phyloP scores from a whole-genome alignment of 768 basidiomycete genomes.

The Boletus barrowsii region DNA sequence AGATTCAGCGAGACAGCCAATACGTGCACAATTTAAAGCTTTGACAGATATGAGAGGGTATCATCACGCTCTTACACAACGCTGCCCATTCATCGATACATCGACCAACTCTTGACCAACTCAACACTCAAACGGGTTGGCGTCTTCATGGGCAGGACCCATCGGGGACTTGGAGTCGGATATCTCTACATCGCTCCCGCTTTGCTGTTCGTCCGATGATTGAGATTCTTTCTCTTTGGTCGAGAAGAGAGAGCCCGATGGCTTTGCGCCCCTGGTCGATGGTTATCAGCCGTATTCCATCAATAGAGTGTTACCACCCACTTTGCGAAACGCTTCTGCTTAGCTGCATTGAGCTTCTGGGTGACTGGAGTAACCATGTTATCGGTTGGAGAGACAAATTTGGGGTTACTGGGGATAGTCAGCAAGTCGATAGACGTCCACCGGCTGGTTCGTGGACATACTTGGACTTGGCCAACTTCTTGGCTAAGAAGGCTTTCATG shows the following conservation, averaged over 20 bases:
- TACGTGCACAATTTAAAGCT: conserved; percentile 13
- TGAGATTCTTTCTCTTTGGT: conserved; percentile 34
- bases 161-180: conserved; percentile 29
- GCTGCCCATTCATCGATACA: conserved; percentile 2
- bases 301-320: conserved; percentile 37
- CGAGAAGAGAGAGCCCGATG: conserved; percentile 57
- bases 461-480: conserved; percentile 89
- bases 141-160: conserved; percentile 48
- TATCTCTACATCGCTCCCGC: conserved; percentile 38
- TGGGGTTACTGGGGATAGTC: conserved; percentile 63
- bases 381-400: conserved; percentile 91
- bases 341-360: conserved; percentile 86
- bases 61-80: conserved; percentile 28
- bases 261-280: conserved; percentile 52
- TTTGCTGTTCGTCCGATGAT: conserved; percentile 30
- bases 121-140: conserved; percentile 62
- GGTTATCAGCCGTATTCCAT: conserved; percentile 4
- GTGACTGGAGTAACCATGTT: conserved; percentile 92
- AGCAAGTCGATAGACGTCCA: not conserved
- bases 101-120: not conserved
- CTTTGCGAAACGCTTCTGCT: conserved; percentile 94
- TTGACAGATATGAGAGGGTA: conserved; percentile 23
- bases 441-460: conserved; percentile 39
- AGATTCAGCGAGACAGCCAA: conserved; percentile 32
- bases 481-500: conserved; percentile 87